These are phyloP conservation scores for Aspergillus leporis DNA, from an alignment of 495 filamentous ascomycete species.

Conservation along the genomic window DNA sequence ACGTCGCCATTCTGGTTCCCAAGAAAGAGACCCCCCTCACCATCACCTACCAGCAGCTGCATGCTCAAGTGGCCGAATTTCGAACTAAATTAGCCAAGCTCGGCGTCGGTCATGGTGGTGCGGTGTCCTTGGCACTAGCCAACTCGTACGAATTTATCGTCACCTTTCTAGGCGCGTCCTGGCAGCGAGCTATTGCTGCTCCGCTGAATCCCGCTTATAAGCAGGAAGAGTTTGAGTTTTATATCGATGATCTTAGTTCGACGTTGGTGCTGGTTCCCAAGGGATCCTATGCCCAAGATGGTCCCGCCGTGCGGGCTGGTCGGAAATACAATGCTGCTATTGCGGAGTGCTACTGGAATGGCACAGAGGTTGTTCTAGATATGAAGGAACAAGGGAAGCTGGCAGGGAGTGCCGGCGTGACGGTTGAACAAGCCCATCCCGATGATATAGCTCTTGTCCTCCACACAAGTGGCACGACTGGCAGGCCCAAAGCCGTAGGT, in stretches of 20 bases:
- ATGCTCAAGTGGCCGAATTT: conserved; percentile 60
- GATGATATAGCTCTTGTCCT: conserved; percentile 71
- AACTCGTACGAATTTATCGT: conserved; percentile 84
- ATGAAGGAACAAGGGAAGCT: conserved; percentile 72
- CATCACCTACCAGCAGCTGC: conserved; percentile 64
- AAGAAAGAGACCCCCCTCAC: conserved; percentile 44
- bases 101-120: conserved; percentile 60
- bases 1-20: conserved; percentile 69
- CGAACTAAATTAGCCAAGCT: conserved; percentile 71
- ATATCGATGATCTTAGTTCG: conserved; percentile 79
- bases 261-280: conserved; percentile 70
- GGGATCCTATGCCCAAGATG: conserved; percentile 61
- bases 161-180: conserved; percentile 73
- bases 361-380: conserved; percentile 66
- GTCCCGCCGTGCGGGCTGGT: conserved; percentile 70
- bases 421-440: conserved; percentile 56
- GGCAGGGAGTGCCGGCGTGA: conserved; percentile 46
- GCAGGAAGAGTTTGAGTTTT: conserved; percentile 86
- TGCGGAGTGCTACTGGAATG: conserved; percentile 78
- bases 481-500: conserved; percentile 73
- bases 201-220: conserved; percentile 83
- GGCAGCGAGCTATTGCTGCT: conserved; percentile 77
- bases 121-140: conserved; percentile 73
- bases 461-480: conserved; percentile 79
- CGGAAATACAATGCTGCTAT: conserved; percentile 74